phyloP scores from a whole-genome alignment of 805 yeast genomes.

The Candida ulmi region DNA sequence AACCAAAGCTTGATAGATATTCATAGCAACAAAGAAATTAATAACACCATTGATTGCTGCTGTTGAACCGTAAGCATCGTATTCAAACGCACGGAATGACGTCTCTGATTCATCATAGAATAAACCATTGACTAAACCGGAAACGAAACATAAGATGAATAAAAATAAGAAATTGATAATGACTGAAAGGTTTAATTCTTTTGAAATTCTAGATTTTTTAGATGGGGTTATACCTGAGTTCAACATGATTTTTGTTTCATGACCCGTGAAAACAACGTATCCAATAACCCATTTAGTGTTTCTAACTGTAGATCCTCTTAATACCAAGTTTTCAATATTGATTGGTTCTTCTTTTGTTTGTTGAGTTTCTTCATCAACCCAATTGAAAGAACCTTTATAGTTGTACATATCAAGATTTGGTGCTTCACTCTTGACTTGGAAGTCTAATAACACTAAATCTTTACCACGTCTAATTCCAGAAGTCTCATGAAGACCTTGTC shows the following conservation, averaged over 20 bases:
- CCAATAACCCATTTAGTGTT: constrained; percentile 83
- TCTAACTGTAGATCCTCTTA: constrained; percentile 70
- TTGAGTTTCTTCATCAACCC: constrained; percentile 22
- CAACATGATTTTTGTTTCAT: constrained; percentile 73
- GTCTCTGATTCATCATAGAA: constrained; percentile 41
- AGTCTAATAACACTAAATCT: constrained; percentile 46
- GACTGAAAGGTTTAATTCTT: constrained; percentile 68
- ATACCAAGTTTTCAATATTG: constrained; percentile 58
- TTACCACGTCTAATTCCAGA: constrained; percentile 40
- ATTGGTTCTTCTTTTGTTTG: constrained; percentile 45
- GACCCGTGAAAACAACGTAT: constrained; percentile 68
- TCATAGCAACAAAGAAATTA: constrained; percentile 69
- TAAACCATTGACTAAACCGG: constrained; percentile 69
- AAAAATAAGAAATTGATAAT: constrained; percentile 57
- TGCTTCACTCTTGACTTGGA: constrained; percentile 77
- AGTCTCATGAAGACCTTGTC: constrained; percentile 64
- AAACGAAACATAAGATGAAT: constrained; percentile 59
- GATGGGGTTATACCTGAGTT: constrained; percentile 78
- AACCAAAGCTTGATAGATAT: constrained; percentile 71
- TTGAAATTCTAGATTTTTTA: constrained; percentile 67
- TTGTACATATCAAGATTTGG: constrained; percentile 76
- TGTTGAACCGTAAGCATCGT: constrained; percentile 57
- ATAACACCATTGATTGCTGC: constrained; percentile 66
- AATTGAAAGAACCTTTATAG: constrained; percentile 67
- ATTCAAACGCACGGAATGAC: constrained; percentile 61